Conservation (phyloP, 208 protist species). For the Acanthamoeba polyphaga region DNA sequence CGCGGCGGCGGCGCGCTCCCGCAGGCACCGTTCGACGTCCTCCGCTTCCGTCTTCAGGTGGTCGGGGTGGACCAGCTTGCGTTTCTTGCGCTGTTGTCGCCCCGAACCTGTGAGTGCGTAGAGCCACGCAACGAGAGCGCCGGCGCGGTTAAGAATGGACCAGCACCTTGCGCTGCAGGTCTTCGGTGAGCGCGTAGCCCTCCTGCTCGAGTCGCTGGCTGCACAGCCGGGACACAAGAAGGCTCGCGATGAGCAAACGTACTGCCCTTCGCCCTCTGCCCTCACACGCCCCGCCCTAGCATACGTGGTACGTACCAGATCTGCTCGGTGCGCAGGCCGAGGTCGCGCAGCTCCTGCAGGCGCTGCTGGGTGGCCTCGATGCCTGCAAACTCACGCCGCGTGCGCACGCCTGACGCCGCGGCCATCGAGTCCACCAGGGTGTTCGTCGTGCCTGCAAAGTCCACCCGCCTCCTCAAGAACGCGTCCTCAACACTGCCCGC, state of each 20-base stretch:
- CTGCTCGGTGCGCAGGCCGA: constrained; percentile 10
- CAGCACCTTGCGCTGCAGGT: neutral
- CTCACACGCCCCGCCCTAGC: too few relatives aligned
- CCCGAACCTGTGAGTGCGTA: neutral
- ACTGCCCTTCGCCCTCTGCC: too few relatives aligned
- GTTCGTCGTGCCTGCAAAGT: neutral
- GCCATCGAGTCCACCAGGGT: neutral
- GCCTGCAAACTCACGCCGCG: neutral
- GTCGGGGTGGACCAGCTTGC: constrained; percentile 1
- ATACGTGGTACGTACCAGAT: neutral
- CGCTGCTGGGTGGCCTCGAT: constrained; percentile 1
- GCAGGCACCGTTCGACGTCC: neutral
- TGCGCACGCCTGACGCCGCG: constrained; percentile 14
- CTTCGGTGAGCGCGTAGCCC: neutral
- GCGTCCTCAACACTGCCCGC: neutral
- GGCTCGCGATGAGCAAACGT: too few relatives aligned
- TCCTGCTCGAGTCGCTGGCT: neutral
- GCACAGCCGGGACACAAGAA: neutral
- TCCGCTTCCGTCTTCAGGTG: neutral
- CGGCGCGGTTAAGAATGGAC: neutral
- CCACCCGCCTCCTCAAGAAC: neutral
- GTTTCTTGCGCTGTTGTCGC: neutral
- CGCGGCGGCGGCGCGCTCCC: neutral
- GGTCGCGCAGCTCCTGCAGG: constrained; percentile 8
- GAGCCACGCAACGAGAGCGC: too few relatives aligned